phyloP scores from a whole-genome alignment of 805 yeast species.

The Candida krabiensis region DNA sequence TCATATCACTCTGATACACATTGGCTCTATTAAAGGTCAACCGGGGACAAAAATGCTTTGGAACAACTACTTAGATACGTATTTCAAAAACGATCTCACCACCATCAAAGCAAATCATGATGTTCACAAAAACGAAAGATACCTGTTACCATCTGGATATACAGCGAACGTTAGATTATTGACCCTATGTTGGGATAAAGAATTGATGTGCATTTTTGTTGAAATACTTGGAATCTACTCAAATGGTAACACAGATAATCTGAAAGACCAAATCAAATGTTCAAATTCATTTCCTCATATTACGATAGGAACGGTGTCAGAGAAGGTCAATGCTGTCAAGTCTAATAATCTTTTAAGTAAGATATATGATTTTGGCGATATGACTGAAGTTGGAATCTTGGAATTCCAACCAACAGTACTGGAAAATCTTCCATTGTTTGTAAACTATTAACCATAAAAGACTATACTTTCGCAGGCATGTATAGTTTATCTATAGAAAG shows the following conservation, averaged over 20 bases:
- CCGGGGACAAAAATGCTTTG: conserved; percentile 15
- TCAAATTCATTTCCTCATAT: conserved; percentile 60
- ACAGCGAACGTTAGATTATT: conserved; percentile 41
- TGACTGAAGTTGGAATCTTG: conserved; percentile 4
- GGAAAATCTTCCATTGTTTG: conserved; percentile 22
- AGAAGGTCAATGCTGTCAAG: conserved; percentile 47
- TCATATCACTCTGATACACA: conserved; percentile 69
- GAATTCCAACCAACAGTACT: conserved; percentile 13
- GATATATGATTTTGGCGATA: conserved; percentile 20
- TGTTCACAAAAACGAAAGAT: conserved; percentile 3
- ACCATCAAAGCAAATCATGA: conserved; percentile 4
- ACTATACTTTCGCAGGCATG: no score
- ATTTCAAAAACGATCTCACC: conserved; percentile 12
- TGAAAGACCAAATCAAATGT: conserved; percentile 18
- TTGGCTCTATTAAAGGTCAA: conserved; percentile 17
- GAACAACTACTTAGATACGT: conserved; percentile 15
- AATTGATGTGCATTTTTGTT: conserved; percentile 56
- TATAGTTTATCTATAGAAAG: no score
- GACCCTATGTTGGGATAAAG: conserved; percentile 49
- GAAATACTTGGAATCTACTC: conserved; percentile 25
- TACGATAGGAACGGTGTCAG: conserved; percentile 62
- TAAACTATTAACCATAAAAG: conserved; percentile 13
- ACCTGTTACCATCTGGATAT: conserved; percentile 19
- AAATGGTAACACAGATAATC: conserved; percentile 8
- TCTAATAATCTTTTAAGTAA: conserved; percentile 43